These are phyloP conservation scores for Talaromyces sp. DNA, from an alignment of 2,329 filamentous ascomycete genomes.

Conservation along the genomic window DNA sequence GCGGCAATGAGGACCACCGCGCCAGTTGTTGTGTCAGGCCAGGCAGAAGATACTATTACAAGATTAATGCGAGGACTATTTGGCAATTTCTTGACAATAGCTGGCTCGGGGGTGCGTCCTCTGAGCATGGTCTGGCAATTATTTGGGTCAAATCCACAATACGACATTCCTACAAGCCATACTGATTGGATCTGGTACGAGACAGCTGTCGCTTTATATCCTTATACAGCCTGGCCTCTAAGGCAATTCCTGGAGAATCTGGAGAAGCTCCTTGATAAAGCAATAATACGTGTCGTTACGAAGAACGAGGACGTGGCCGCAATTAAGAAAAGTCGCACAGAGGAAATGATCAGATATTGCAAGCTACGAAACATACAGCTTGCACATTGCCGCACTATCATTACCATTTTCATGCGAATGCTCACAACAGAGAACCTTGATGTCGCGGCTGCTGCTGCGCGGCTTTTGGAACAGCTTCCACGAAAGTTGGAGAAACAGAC, in stretches of 20 bases:
- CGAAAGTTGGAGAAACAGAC: conserved; percentile 7
- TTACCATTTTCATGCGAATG: conserved; percentile 13
- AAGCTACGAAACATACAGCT: conserved; percentile 16
- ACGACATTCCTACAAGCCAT: conserved; percentile 6
- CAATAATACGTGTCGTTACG: conserved; percentile 11
- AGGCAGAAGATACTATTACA: conserved; percentile 23
- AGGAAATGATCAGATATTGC: conserved; percentile 10
- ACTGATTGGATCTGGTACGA: background rate
- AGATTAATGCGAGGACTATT: conserved; percentile 29
- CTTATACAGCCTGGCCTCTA: background rate
- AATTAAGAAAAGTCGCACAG: conserved; percentile 11
- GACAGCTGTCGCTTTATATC: background rate
- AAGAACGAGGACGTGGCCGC: conserved; percentile 5
- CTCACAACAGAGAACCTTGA: background rate
- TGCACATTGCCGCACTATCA: conserved; percentile 10
- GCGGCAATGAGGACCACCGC: conserved; percentile 14
- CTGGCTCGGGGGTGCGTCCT: conserved; percentile 23
- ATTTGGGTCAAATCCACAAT: conserved; percentile 13
- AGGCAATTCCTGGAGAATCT: conserved; percentile 4
- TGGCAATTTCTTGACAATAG: conserved; percentile 27
- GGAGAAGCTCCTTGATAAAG: conserved; percentile 13
- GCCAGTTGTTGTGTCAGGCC: conserved; percentile 5
- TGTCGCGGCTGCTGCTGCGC: background rate
- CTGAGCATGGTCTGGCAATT: conserved; percentile 16
- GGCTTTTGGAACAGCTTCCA: conserved; percentile 12